Percentiles rank a stretch among this genome's conserved stretches.
Evolutionary conservation across 805 yeast species (phyloP).

Genomic region (Candida ascalaphidarum): DNA sequence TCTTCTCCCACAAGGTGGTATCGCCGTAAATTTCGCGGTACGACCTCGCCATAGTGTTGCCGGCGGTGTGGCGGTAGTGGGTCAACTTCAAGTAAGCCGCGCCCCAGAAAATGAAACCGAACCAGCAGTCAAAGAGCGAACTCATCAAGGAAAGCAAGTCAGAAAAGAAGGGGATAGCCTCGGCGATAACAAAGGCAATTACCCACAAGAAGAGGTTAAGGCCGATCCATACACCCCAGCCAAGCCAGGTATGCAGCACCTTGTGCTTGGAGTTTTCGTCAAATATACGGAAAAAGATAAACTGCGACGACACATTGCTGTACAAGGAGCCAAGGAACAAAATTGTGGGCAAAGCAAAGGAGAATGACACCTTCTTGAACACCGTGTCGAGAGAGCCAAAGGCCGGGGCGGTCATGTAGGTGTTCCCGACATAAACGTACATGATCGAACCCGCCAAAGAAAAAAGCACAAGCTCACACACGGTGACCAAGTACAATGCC

Average conservation of each 20-base stretch:
- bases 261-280: slow-evolving; percentile 33
- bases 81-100: slow-evolving; percentile 44
- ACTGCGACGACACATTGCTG: slow-evolving; percentile 46
- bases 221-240: slow-evolving; percentile 47
- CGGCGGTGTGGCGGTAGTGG: no score
- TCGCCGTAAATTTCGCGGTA: slow-evolving; percentile 13
- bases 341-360: slow-evolving; percentile 55
- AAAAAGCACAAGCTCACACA: slow-evolving; percentile 40
- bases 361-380: slow-evolving; percentile 46
- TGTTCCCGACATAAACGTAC: slow-evolving; percentile 50
- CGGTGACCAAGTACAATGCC: slow-evolving; percentile 44
- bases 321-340: slow-evolving; percentile 49
- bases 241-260: slow-evolving; percentile 37
- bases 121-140: slow-evolving; percentile 58
- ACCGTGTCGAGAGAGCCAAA: slow-evolving; percentile 42
- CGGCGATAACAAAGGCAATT: slow-evolving; percentile 49
- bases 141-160: slow-evolving; percentile 52
- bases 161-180: slow-evolving; percentile 57
- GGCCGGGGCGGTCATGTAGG: slow-evolving; percentile 50
- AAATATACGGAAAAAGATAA: slow-evolving; percentile 41
- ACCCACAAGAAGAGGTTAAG: slow-evolving; percentile 40
- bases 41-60: no score
- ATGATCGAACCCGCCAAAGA: slow-evolving; percentile 49
- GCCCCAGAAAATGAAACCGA: slow-evolving; percentile 58
- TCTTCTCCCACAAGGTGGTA: slow-evolving; percentile 20